A percentile compares a stretch with the other conserved stretches of the same genome.
Conservation (phyloP, 139 green algal genomes). For the Chlamydomonas sp. region DNA sequence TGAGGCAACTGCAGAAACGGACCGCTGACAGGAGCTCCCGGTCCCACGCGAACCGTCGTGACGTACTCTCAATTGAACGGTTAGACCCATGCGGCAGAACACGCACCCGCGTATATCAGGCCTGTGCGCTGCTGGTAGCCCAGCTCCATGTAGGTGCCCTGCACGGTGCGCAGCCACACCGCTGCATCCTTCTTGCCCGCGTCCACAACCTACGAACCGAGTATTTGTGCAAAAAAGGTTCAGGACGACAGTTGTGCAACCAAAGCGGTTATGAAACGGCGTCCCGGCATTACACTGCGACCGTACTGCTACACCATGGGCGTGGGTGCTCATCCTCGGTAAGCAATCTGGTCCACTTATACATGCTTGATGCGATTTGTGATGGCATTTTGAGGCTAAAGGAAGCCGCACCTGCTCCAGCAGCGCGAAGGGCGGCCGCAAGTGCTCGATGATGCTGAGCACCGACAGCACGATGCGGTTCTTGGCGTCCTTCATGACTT, state of each 20-base stretch:
- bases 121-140: not conserved
- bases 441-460: slow-evolving; percentile 2
- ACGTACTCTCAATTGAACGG: no score
- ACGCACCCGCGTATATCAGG: no score
- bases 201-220: not conserved
- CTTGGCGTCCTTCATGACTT: not conserved
- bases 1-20: no score
- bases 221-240: not conserved
- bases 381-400: no score
- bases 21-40: no score
- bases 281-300: not conserved
- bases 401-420: slow-evolving; percentile 15
- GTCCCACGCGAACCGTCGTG: no score
- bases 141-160: not conserved
- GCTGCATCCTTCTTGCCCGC: not conserved
- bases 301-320: no score
- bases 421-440: not conserved
- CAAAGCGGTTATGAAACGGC: not conserved
- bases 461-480: slow-evolving; percentile 1
- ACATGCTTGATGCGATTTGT: no score
- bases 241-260: not conserved
- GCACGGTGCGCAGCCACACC: not conserved
- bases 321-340: no score
- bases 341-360: no score
- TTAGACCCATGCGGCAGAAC: no score